Percentiles rank a stretch among this genome's conserved stretches.
phyloP scores from a whole-genome alignment of 78 protist genomes.

The Diacronema lutheri region DNA sequence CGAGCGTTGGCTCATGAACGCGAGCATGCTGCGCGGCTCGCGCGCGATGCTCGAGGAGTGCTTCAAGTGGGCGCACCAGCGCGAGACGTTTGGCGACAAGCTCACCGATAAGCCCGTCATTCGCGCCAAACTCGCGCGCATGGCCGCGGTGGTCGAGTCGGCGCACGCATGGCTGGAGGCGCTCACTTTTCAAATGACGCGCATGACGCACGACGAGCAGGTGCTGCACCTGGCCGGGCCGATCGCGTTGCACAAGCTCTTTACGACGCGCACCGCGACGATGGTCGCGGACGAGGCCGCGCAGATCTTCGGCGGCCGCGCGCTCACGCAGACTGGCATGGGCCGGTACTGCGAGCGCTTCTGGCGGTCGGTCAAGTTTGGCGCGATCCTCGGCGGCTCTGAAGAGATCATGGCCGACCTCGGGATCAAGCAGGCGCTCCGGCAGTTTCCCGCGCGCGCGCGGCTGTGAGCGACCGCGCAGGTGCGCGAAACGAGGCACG shows the following conservation, averaged over 20 bases:
- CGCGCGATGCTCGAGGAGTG: conserved; percentile 3
- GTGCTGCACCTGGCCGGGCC: background rate
- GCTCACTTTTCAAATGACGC: background rate
- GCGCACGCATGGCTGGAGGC: background rate
- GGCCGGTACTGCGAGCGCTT: background rate
- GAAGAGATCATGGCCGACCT: conserved; percentile 6
- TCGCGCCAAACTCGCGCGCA: background rate
- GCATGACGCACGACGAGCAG: background rate
- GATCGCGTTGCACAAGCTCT: background rate
- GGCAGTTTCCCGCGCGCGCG: too few relatives aligned
- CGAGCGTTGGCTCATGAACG: background rate
- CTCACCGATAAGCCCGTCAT: background rate
- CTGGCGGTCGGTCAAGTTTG: background rate
- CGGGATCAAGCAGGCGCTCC: background rate
- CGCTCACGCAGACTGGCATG: background rate
- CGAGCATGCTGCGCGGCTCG: background rate
- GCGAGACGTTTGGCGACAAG: background rate
- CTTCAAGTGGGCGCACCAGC: conserved; percentile 7
- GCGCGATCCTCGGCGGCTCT: conserved; percentile 1
- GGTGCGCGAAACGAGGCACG: too few relatives aligned
- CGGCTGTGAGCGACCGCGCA: too few relatives aligned
- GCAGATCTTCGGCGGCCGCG: conserved; percentile 13
- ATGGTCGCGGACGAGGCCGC: background rate
- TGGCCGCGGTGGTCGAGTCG: background rate
- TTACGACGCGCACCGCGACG: background rate